These are phyloP conservation scores for Colletotrichum chlorophyti DNA, from an alignment of 2,329 filamentous ascomycete genomes.

Conservation along the genomic window DNA sequence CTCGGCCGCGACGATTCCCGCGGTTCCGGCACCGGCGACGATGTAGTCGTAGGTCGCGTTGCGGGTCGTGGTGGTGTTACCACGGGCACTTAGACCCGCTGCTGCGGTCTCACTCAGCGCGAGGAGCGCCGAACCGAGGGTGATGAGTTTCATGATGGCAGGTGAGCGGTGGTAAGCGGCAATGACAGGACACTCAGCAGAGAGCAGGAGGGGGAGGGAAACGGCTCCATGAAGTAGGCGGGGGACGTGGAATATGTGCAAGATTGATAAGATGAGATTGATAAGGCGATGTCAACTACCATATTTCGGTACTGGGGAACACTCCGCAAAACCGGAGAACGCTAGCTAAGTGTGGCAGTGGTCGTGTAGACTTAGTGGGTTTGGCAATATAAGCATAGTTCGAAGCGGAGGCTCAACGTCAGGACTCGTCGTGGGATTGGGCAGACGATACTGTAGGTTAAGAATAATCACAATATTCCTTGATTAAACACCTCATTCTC, in stretches of 20 bases:
- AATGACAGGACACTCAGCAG: not conserved
- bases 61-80: constrained; percentile 21
- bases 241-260: not conserved
- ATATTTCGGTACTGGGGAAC: not conserved
- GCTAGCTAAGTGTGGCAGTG: not conserved
- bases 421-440: not conserved
- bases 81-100: not conserved
- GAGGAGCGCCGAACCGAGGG: constrained; percentile 13
- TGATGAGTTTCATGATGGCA: constrained; percentile 21
- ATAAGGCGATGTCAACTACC: not conserved
- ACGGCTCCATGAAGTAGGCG: not conserved
- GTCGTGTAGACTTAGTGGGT: not conserved
- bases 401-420: not conserved
- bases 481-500: constrained; percentile 12
- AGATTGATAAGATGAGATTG: constrained; percentile 14
- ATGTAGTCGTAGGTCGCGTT: constrained; percentile 30
- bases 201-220: not conserved
- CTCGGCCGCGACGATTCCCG: constrained; percentile 25
- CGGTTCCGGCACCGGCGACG: constrained; percentile 28
- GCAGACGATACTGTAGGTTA: not conserved
- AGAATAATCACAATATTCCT: not conserved
- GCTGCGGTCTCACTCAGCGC: constrained; percentile 13
- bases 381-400: constrained; percentile 3
- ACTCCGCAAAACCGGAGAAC: not conserved
- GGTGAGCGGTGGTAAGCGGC: not conserved